phyloP scores from a whole-genome alignment of 2,329 filamentous ascomycete genomes.

The Aquanectria penicillioides region DNA sequence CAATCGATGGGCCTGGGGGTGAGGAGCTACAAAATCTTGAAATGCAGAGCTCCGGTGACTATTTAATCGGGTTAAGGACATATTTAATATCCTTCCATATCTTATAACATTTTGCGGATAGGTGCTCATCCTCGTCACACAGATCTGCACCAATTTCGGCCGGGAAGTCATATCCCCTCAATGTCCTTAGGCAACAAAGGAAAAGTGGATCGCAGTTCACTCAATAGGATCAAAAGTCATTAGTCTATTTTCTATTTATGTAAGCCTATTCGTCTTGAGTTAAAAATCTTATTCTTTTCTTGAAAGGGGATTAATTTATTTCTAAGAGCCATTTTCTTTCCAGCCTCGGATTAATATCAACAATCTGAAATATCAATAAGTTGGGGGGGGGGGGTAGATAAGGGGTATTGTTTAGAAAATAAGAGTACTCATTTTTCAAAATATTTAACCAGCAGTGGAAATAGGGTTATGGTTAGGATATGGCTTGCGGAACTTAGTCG shows the following conservation, averaged over 20 bases:
- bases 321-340: no score
- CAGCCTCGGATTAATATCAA: no score
- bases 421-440: no score
- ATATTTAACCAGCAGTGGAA: no score
- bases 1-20: conserved; percentile 14
- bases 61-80: conserved; percentile 24
- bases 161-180: conserved; percentile 2
- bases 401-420: no score
- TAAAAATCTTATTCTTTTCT: not conserved
- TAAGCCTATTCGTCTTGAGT: not conserved
- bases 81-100: not conserved
- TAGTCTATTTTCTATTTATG: conserved; percentile 21
- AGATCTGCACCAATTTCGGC: conserved; percentile 23
- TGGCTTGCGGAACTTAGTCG: no score
- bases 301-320: no score
- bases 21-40: conserved; percentile 22
- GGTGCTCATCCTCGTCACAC: not conserved
- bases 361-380: no score
- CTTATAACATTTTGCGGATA: not conserved
- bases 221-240: conserved; percentile 21
- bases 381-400: no score
- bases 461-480: no score
- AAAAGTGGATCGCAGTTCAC: conserved; percentile 14
- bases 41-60: not conserved
- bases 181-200: not conserved